These are phyloP conservation scores for Amanita fuliginea DNA, from an alignment of 768 basidiomycete genomes.

Conservation along the genomic window DNA sequence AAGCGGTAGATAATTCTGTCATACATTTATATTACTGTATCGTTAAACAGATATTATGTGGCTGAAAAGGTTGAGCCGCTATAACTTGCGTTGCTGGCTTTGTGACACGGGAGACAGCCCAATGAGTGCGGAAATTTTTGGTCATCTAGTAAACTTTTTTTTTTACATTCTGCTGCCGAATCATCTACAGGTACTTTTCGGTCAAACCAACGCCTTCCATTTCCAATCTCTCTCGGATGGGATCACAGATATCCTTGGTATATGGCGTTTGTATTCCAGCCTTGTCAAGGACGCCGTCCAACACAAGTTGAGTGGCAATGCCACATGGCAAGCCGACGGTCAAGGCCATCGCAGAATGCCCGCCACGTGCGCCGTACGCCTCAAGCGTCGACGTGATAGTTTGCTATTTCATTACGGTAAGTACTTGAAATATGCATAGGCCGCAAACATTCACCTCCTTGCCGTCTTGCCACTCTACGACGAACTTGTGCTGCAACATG, in stretches of 20 bases:
- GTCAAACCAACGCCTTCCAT: slow-evolving; percentile 64
- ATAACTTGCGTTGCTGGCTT: too few relatives aligned
- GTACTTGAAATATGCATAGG: background rate
- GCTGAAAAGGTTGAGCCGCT: too few relatives aligned
- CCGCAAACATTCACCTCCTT: slow-evolving; percentile 32
- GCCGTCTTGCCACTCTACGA: slow-evolving; percentile 84
- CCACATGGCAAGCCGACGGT: slow-evolving; percentile 93
- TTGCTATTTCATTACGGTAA: slow-evolving; percentile 31
- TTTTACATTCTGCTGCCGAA: too few relatives aligned
- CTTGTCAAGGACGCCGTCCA: slow-evolving; percentile 72
- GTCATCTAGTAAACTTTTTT: too few relatives aligned
- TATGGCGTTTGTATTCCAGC: slow-evolving; percentile 86
- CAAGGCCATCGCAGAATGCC: slow-evolving; percentile 84
- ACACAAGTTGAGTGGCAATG: slow-evolving; percentile 82
- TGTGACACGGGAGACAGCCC: too few relatives aligned
- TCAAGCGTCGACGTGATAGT: slow-evolving; percentile 88
- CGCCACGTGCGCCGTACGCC: slow-evolving; percentile 57
- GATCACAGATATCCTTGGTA: slow-evolving; percentile 73
- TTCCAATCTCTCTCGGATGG: slow-evolving; percentile 56
- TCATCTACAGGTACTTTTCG: slow-evolving; percentile 50
- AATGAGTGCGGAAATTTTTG: too few relatives aligned
- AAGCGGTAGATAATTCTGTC: too few relatives aligned
- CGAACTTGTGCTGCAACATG: slow-evolving; percentile 97
- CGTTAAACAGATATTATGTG: too few relatives aligned
- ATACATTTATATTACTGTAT: too few relatives aligned